Base-by-base conservation (phyloP, 2,329 filamentous ascomycete genomes). In the Aspergillus carbonarius region DNA sequence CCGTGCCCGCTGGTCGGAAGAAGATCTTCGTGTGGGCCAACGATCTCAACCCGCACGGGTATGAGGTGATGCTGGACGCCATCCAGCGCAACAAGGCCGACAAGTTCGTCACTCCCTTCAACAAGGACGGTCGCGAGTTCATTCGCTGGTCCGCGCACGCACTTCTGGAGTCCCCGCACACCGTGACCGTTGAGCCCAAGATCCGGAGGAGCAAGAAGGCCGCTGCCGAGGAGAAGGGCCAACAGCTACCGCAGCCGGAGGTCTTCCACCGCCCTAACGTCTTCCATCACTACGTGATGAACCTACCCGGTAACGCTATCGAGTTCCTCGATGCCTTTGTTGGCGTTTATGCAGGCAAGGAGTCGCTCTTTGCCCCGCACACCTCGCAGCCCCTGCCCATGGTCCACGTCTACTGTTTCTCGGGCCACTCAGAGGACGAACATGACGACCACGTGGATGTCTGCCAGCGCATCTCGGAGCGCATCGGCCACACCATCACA, bases 271-370 rank as follows among this genome's bases (percentile, higher is more conserved):
- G 72, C 47, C 93, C 93, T 2, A 82, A 83, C 2, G 88, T 88
- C 37, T 91, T 98, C 72, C 84, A 87, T n/a, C 95, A 98, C 79
- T 99, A 93, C 74, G 90, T 98, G 65, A 97, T 99, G 91, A 99
- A 99, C 76, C 88, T 99, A 15, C 95, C 95, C 0, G 95, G 93
- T 1, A 90, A 87, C 1, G 93, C 95, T 1, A 88, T 95, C 60
- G 88, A 90, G 59, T 99, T 99, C 72, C 82, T 97, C 68, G 80
- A 85, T 30, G 79, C 81, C 12, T 96, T 92, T 80, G 85, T 87
- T 18, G 93, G 95, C 4, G 76, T 96, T 15, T 98, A 97, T 72
- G 78, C 84, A n/a, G 87, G 87, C 3, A 82, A 85, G 23, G 87
- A 92, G 72, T 62, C 74, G 1, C 80, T 91, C 1, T 93, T 93